A percentile compares a stretch with the other conserved stretches of the same genome.
These are phyloP conservation scores for Amanita fuliginea DNA, from an alignment of 768 basidiomycete genomes.

Conservation along the genomic window DNA sequence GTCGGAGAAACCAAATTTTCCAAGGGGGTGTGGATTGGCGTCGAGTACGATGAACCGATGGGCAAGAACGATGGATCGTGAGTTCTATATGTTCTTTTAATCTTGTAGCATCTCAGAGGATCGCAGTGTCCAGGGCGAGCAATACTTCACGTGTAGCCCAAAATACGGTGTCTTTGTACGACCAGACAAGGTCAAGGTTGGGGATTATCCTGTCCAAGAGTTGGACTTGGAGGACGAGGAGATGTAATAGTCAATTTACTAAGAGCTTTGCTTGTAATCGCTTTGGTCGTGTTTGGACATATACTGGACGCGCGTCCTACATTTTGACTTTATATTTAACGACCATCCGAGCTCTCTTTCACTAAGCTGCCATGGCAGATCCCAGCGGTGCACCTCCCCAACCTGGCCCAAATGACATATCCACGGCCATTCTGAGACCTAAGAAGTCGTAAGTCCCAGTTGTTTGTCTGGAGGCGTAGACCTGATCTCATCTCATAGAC, in stretches of 20 bases:
- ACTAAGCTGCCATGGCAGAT: constrained; percentile 45
- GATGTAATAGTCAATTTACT: constrained; percentile 36
- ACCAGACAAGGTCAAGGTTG: constrained; percentile 69
- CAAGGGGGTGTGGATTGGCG: constrained; percentile 74
- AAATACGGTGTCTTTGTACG: constrained; percentile 82
- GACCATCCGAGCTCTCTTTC: constrained; percentile 12
- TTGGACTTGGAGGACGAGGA: constrained; percentile 63
- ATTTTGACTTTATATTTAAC: constrained; percentile 15
- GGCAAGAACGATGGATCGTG: constrained; percentile 95
- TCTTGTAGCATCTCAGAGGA: not conserved
- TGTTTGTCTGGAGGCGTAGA: constrained; percentile 2
- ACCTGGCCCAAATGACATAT: constrained; percentile 81
- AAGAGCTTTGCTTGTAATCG: constrained; percentile 11
- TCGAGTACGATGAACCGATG: constrained; percentile 92
- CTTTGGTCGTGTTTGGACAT: constrained; percentile 23
- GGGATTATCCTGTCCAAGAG: constrained; percentile 83
- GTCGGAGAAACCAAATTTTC: constrained; percentile 75
- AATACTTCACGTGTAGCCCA: constrained; percentile 74
- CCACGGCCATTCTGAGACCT: constrained; percentile 90
- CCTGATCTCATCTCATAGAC: constrained; percentile 36
- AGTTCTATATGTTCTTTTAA: constrained; percentile 21
- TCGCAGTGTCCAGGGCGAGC: constrained; percentile 66
- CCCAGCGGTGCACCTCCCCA: constrained; percentile 76
- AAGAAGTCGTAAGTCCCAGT: constrained; percentile 87
- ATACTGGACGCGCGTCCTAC: constrained; percentile 29